These are phyloP conservation scores for Macaranga tanarius DNA, from an alignment of 441 rosid species.

Conservation along the genomic window DNA sequence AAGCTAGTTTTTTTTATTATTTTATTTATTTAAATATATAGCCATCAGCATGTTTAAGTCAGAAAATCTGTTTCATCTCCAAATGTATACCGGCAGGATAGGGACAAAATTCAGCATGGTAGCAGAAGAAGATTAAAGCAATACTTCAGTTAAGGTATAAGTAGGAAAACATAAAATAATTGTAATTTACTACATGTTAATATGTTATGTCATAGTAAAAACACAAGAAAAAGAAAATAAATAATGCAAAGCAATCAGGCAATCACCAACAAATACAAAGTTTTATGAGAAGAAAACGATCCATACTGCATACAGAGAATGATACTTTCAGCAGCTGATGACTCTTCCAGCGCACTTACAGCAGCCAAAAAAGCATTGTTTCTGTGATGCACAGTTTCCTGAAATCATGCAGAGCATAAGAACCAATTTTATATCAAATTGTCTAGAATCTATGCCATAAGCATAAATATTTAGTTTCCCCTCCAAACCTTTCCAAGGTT, in stretches of 20 bases:
- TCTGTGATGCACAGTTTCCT: constrained; percentile 39
- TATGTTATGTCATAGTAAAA: too few species aligned
- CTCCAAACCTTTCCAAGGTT: constrained; percentile 44
- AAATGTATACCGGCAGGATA: neutral
- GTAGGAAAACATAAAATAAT: too few species aligned
- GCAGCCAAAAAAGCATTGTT: constrained; percentile 41
- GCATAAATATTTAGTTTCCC: constrained; percentile 27
- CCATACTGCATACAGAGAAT: constrained; percentile 41
- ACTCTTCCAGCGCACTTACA: constrained; percentile 40
- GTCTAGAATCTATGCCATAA: constrained; percentile 14
- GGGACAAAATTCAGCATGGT: neutral
- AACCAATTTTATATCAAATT: neutral
- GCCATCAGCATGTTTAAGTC: too few species aligned
- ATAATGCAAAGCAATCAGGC: neutral
- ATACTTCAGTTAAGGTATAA: too few species aligned
- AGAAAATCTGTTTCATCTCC: neutral
- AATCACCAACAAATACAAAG: neutral
- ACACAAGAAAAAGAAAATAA: too few species aligned
- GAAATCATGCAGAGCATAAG: constrained; percentile 22
- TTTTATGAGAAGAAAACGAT: constrained; percentile 13
- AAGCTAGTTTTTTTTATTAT: too few species aligned
- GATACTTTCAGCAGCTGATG: constrained; percentile 41
- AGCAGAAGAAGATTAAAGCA: neutral
- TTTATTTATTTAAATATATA: too few species aligned
- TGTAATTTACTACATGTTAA: too few species aligned